Percentiles rank a stretch among this genome's conserved stretches.
These are phyloP conservation scores for Oryza nivara DNA, from an alignment of 176 grass and related monocot genomes.

Conservation along the genomic window DNA sequence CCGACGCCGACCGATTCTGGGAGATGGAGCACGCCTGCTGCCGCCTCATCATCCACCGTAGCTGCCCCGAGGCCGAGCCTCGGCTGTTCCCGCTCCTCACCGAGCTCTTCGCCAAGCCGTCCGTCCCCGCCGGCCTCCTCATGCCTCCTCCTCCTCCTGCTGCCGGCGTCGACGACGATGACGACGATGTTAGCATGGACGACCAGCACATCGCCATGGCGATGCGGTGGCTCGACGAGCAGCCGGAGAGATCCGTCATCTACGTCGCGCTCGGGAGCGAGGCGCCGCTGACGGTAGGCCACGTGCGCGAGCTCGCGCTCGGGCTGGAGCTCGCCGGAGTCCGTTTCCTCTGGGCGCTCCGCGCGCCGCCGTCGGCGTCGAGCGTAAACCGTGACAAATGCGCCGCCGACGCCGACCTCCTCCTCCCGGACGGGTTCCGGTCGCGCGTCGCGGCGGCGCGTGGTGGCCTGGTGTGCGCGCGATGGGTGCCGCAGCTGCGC, in stretches of 20 bases:
- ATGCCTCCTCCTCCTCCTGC: neutral
- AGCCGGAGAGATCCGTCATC: conserved; percentile 25
- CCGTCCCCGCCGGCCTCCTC: conserved; percentile 41
- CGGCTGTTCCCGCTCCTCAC: conserved; percentile 7
- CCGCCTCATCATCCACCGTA: neutral
- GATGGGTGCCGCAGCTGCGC: conserved; percentile 53
- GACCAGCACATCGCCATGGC: neutral
- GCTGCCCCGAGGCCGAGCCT: conserved; percentile 39
- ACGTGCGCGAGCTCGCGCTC: conserved; percentile 20
- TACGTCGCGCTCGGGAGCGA: conserved; percentile 54
- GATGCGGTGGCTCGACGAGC: conserved; percentile 42
- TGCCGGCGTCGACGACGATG: neutral
- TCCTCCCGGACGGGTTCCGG: conserved; percentile 41
- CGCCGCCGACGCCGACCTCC: neutral
- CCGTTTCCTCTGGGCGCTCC: conserved; percentile 55
- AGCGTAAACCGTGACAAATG: no score
- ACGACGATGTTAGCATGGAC: neutral
- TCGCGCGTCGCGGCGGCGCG: neutral
- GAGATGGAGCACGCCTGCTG: neutral
- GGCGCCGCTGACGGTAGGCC: conserved; percentile 19
- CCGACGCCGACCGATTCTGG: neutral
- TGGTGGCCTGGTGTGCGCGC: conserved; percentile 13
- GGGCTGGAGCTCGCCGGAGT: conserved; percentile 42
- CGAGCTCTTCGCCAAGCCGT: conserved; percentile 28
- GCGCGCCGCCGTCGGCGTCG: neutral